Evolutionary conservation across 208 protist genomes (phyloP).

Genomic region (Leishmania turanica): DNA sequence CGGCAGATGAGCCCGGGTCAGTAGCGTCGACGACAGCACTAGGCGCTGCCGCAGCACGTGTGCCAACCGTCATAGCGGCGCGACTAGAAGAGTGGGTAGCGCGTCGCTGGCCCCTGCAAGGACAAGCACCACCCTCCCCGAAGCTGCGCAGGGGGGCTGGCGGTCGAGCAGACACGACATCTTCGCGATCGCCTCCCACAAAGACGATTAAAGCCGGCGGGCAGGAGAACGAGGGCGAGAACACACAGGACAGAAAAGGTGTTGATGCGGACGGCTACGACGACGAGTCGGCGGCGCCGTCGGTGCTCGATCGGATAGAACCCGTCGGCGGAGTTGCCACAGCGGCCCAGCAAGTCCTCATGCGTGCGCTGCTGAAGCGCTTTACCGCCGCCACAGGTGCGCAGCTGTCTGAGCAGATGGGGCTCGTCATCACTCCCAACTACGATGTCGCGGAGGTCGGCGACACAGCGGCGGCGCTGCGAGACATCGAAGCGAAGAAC

Average conservation of each 20-base stretch:
- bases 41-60: neutral
- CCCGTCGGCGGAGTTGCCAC: slow-evolving; percentile 49
- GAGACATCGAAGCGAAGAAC: slow-evolving; percentile 19
- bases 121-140: neutral
- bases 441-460: slow-evolving; percentile 47
- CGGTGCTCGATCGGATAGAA: slow-evolving; percentile 20
- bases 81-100: slow-evolving; percentile 39
- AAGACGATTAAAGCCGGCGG: too few relatives aligned
- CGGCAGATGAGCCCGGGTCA: neutral
- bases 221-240: neutral
- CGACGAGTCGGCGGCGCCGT: neutral
- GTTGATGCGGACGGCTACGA: neutral
- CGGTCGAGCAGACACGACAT: neutral
- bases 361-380: slow-evolving; percentile 39
- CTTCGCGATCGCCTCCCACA: neutral
- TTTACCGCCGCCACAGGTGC: slow-evolving; percentile 42
- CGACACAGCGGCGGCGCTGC: slow-evolving; percentile 46
- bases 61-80: slow-evolving; percentile 25
- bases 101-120: slow-evolving; percentile 19
- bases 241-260: too few relatives aligned
- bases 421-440: slow-evolving; percentile 43
- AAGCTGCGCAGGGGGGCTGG: neutral
- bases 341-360: slow-evolving; percentile 51
- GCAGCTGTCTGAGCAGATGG: slow-evolving; percentile 49
- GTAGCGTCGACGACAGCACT: neutral